These are phyloP conservation scores for Trametes polyzona DNA, from an alignment of 1,284 basidiomycete genomes.

Conservation along the genomic window DNA sequence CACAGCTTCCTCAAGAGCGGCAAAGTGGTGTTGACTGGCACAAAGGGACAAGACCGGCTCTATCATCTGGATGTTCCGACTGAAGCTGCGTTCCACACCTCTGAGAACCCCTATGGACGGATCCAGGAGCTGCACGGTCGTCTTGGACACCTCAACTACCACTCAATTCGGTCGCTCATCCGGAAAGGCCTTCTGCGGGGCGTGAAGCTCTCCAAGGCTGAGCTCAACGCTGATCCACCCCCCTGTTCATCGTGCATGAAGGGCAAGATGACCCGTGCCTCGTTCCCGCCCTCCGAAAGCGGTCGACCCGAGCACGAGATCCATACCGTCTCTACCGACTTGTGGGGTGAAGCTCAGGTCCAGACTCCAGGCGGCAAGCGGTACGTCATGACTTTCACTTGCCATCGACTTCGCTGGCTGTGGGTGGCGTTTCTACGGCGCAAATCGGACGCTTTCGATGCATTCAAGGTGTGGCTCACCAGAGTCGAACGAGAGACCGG, in stretches of 20 bases:
- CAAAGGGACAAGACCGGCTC: not conserved
- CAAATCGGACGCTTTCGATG: slow-evolving; percentile 12
- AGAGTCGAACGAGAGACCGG: slow-evolving; percentile 7
- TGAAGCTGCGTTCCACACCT: not conserved
- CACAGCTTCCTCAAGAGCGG: not conserved
- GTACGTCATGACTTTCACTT: slow-evolving; percentile 11
- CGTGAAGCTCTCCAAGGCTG: not conserved
- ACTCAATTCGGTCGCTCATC: not conserved
- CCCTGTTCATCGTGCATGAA: slow-evolving; percentile 7
- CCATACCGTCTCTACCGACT: not conserved
- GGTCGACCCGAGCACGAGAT: not conserved
- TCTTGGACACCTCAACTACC: slow-evolving; percentile 8
- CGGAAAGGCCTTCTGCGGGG: not conserved
- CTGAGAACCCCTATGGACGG: not conserved
- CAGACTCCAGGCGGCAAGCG: slow-evolving; percentile 3
- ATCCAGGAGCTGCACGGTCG: not conserved
- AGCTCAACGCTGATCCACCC: slow-evolving; percentile 1
- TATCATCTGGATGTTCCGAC: slow-evolving; percentile 7
- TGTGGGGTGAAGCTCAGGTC: slow-evolving; percentile 6
- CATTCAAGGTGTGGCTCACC: slow-evolving; percentile 9
- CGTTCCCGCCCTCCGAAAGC: slow-evolving; percentile 1
- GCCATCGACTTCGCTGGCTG: slow-evolving; percentile 1
- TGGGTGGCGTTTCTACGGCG: slow-evolving; percentile 3
- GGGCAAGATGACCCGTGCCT: slow-evolving; percentile 14
- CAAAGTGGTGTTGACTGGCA: slow-evolving; percentile 4